phyloP scores from a whole-genome alignment of 169 alveolate species.

The Amoebophrya sp. region DNA sequence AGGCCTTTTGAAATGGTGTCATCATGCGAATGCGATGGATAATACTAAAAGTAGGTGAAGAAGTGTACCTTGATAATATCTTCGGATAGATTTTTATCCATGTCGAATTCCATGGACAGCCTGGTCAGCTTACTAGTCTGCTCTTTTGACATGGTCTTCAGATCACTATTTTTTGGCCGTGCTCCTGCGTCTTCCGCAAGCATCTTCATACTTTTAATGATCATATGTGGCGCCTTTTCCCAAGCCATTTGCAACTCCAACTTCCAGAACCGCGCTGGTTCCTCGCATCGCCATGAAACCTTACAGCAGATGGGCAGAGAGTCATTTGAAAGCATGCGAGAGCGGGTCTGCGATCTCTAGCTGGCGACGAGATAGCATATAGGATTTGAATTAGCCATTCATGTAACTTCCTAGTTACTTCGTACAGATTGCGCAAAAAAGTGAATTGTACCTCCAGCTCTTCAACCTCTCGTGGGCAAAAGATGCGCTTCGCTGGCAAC shows the following conservation, averaged over 20 bases:
- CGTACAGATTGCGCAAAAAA: too few relatives aligned
- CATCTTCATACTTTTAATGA: background rate
- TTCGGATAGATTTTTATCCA: background rate
- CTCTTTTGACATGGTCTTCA: background rate
- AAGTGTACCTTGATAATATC: background rate
- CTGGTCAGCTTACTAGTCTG: background rate
- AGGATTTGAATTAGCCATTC: too few relatives aligned
- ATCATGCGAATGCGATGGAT: background rate
- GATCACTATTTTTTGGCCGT: background rate
- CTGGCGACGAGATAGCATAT: too few relatives aligned
- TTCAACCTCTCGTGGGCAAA: background rate
- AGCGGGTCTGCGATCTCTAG: too few relatives aligned
- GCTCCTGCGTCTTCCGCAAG: background rate
- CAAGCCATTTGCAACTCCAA: background rate
- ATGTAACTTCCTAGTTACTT: too few relatives aligned
- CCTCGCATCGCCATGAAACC: background rate
- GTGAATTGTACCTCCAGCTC: background rate
- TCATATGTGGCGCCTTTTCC: background rate
- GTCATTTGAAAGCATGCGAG: too few relatives aligned
- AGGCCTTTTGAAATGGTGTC: too few relatives aligned
- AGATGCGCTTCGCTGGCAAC: background rate
- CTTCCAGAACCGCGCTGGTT: background rate
- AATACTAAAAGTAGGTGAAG: background rate
- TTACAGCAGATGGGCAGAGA: background rate
- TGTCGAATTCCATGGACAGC: background rate